Percentiles rank a stretch among this genome's conserved stretches.
phyloP scores from a whole-genome alignment of 352 stramenopile species.

The Phytophthora macrochlamydospora region DNA sequence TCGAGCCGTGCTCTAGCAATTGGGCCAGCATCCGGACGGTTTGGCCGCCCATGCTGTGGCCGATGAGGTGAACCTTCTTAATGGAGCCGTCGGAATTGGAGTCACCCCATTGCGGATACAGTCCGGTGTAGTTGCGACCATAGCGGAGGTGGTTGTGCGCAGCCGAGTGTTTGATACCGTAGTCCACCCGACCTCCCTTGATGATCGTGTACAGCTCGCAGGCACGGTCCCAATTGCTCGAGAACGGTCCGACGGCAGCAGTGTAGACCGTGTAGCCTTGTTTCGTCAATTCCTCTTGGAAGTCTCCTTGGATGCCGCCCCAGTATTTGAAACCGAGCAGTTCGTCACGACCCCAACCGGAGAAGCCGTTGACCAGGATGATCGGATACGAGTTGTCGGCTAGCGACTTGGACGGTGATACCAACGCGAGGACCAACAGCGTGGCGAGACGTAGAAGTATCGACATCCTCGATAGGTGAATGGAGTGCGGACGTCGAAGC shows the following conservation, averaged over 20 bases:
- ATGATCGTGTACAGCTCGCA: constrained; percentile 59
- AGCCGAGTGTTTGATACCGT: constrained; percentile 39
- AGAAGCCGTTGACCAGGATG: not conserved
- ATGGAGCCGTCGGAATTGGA: constrained; percentile 33
- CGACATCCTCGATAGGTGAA: too few species aligned
- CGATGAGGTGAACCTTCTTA: constrained; percentile 63
- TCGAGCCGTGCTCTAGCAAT: constrained; percentile 50
- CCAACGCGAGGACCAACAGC: not conserved
- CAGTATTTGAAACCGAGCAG: constrained; percentile 1
- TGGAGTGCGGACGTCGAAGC: too few species aligned
- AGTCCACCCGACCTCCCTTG: constrained; percentile 49
- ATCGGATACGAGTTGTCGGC: constrained; percentile 1
- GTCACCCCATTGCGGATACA: constrained; percentile 60
- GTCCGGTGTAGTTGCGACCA: constrained; percentile 39
- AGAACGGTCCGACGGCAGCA: constrained; percentile 46
- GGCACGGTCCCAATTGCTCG: constrained; percentile 58
- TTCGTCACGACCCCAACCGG: not conserved
- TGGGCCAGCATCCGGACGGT: constrained; percentile 68
- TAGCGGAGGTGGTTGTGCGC: constrained; percentile 20
- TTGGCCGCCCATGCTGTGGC: constrained; percentile 71
- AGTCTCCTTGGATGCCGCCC: constrained; percentile 1
- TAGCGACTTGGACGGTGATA: not conserved
- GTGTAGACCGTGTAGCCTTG: constrained; percentile 47
- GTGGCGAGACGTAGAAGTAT: not conserved
- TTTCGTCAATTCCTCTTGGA: constrained; percentile 28